Conservation (phyloP, 208 protist genomes). For the Acanthamoeba sp. region DNA sequence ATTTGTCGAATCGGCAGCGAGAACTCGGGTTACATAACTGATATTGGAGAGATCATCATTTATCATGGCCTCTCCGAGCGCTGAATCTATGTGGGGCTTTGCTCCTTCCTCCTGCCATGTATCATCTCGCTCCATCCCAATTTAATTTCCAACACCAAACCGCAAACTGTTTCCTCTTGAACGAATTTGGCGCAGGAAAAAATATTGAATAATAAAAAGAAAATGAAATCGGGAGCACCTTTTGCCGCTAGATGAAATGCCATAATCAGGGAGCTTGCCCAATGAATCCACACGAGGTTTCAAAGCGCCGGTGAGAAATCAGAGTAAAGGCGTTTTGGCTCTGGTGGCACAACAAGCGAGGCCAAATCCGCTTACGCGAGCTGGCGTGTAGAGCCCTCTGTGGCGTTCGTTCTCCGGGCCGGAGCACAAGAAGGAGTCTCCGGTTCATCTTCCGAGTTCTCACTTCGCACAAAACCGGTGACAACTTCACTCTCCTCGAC, state of each 20-base stretch:
- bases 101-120: background rate
- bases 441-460: background rate
- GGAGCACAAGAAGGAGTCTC: background rate
- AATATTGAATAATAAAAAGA: too few species aligned
- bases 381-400: background rate
- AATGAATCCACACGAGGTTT: too few species aligned
- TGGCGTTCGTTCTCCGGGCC: background rate
- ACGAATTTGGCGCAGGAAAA: too few species aligned
- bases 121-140: too few species aligned
- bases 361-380: background rate
- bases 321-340: background rate
- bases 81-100: background rate
- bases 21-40: background rate
- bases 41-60: background rate
- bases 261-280: too few species aligned
- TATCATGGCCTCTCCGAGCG: background rate
- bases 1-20: slow-evolving; percentile 12
- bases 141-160: too few species aligned
- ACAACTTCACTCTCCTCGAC: background rate
- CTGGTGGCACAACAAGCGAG: background rate
- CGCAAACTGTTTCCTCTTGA: too few species aligned
- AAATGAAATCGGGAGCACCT: too few species aligned
- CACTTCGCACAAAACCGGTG: slow-evolving; percentile 6
- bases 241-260: too few species aligned
- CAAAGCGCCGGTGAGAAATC: background rate